Evolutionary conservation across 2,329 filamentous ascomycete genomes (phyloP), one percentile per base, ranked within the genome.

Genomic region (Sporothrix euskadiensis): DNA sequence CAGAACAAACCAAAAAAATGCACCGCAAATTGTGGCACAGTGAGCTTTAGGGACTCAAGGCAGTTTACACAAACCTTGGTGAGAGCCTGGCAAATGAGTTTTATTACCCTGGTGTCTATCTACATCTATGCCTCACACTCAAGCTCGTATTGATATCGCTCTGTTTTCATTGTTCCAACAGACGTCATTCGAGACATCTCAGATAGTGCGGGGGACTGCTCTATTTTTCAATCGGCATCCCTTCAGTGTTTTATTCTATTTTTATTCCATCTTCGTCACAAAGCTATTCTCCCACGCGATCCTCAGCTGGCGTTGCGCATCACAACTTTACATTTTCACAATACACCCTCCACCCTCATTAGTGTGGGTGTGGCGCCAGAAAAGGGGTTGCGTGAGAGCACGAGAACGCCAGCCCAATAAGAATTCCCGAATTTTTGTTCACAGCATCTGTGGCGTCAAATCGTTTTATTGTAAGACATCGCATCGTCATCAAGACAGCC

Each of bases 401-500:
- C 32, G 61, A 66, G 7, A 66, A 19, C 4, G 26, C 56, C 56
- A 59, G 16, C 14, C 56, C 56, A 35, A 35, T 59, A 66, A 22
- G 6, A 56, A 56, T 22, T 30, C 39, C n/a, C 22, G 10, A 39
- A 8, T 2, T 3, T 16, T 39, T 7, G 61, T 22, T 30, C 35
- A 47, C 22, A 16, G 39, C 10, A 30, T 30, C 7, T 30, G 22
- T 66, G 61, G 61, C 61, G 39, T 30, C 61, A 16, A 4, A 19
- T 30, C 39, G 12, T 52, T 49, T 16, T 12, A 1, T 4, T 68
- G 26, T 52, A 35, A 22, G 65, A 52, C 44, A 68, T 49, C 2
- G 4, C 41, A 68, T 49, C 65, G 65, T 68, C 65, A 68, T 68
- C 26, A 52, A 49, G 63, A 41, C 47, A 44, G 30, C 26, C 26